Conservation (phyloP, 495 filamentous ascomycete species). For the Glutinoglossum americanum region DNA sequence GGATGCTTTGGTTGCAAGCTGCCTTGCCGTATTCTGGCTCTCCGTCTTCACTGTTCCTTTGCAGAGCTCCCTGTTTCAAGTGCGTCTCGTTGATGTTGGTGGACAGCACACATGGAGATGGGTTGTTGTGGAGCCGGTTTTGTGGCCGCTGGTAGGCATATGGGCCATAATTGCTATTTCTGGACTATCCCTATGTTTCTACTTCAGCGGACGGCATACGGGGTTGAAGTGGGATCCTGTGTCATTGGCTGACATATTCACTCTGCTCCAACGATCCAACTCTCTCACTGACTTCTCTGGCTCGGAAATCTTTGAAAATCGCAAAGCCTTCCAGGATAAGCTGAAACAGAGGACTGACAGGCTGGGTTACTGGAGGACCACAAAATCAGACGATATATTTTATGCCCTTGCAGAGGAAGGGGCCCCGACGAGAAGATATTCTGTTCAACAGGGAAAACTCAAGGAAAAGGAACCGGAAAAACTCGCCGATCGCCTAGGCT, state of each 20-base stretch:
- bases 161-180: constrained; percentile 46
- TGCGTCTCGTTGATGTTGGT: constrained; percentile 22
- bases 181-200: constrained; percentile 28
- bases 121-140: constrained; percentile 51
- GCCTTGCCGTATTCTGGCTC: constrained; percentile 37
- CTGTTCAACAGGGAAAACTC: constrained; percentile 25
- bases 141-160: constrained; percentile 55
- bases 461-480: constrained; percentile 14
- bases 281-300: constrained; percentile 43
- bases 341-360: constrained; percentile 33
- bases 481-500: constrained; percentile 13
- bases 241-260: constrained; percentile 58
- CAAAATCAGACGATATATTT: constrained; percentile 34
- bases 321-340: constrained; percentile 22
- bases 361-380: constrained; percentile 65
- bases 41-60: constrained; percentile 42
- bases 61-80: constrained; percentile 42
- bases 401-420: constrained; percentile 44
- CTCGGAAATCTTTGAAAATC: constrained; percentile 29
- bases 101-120: constrained; percentile 41
- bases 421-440: constrained; percentile 31
- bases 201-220: constrained; percentile 30
- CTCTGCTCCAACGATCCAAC: constrained; percentile 60
- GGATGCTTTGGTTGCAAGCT: constrained; percentile 30
- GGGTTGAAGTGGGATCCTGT: constrained; percentile 70